phyloP scores from a whole-genome alignment of 2,329 filamentous ascomycete genomes.

The Cercospora berteroae region DNA sequence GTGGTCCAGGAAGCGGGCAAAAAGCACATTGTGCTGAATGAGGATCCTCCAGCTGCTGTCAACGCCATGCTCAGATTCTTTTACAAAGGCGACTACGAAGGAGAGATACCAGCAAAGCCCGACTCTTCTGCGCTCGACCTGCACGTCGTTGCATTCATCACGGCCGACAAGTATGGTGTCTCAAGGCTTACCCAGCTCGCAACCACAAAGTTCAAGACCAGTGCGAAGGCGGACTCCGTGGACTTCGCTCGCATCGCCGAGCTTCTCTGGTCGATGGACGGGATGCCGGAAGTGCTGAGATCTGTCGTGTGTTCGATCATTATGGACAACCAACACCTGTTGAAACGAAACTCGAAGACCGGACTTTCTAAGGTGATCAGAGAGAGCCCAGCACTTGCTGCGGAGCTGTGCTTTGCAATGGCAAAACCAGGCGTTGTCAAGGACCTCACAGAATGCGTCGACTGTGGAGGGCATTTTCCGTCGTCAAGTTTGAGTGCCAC shows the following conservation, averaged over 20 bases:
- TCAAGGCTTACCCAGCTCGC: not conserved
- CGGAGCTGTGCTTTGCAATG: not conserved
- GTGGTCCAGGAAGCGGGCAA: not conserved
- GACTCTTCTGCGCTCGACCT: not conserved
- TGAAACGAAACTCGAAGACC: not conserved
- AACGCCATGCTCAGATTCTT: slow-evolving; percentile 1
- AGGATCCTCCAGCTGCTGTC: not conserved
- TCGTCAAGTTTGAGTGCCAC: too few species aligned
- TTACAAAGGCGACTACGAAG: slow-evolving; percentile 1
- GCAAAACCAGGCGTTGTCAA: not conserved
- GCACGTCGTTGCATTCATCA: slow-evolving; percentile 1
- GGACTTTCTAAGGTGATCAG: too few species aligned
- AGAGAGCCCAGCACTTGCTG: not conserved
- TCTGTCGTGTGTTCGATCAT: not conserved
- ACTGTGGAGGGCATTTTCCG: too few species aligned
- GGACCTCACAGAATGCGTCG: not conserved
- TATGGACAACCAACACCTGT: not conserved
- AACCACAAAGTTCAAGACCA: not conserved
- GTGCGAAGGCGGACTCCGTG: not conserved
- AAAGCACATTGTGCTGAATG: not conserved
- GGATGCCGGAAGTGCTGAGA: not conserved
- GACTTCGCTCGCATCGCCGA: not conserved
- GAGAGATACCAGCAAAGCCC: too few species aligned
- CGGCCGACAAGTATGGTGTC: slow-evolving; percentile 14
- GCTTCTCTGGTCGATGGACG: not conserved